These are phyloP conservation scores for Dactylellina parvicollis DNA, from an alignment of 2,329 filamentous ascomycete genomes.

Conservation along the genomic window DNA sequence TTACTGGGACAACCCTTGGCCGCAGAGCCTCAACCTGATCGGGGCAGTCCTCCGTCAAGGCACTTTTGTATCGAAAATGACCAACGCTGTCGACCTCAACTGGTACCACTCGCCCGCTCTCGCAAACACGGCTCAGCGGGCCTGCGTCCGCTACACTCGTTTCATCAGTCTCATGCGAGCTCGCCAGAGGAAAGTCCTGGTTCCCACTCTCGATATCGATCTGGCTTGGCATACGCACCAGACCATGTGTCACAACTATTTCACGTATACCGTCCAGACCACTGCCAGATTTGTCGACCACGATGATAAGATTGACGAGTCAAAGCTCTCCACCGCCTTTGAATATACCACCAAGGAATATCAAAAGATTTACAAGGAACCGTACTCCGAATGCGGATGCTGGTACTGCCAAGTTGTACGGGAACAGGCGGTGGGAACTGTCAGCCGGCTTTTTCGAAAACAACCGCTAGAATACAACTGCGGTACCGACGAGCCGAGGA, in stretches of 20 bases:
- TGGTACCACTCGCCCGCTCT: conserved; percentile 55
- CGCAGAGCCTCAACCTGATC: conserved; percentile 53
- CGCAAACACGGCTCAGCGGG: conserved; percentile 60
- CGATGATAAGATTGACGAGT: conserved; percentile 82
- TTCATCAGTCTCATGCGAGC: conserved; percentile 71
- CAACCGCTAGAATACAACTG: conserved; percentile 31
- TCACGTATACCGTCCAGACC: conserved; percentile 66
- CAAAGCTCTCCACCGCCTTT: conserved; percentile 72
- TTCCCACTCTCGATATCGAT: conserved; percentile 79
- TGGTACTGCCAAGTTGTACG: conserved; percentile 78
- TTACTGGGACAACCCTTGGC: conserved; percentile 72
- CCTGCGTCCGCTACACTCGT: conserved; percentile 63
- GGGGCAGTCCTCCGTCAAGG: conserved; percentile 56
- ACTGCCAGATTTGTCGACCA: conserved; percentile 75
- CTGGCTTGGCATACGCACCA: conserved; percentile 85
- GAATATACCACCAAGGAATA: conserved; percentile 78
- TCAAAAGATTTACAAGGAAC: conserved; percentile 70
- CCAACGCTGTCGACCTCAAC: conserved; percentile 54
- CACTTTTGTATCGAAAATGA: conserved; percentile 57
- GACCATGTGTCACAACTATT: conserved; percentile 73
- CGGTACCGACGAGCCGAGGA: conserved; percentile 32
- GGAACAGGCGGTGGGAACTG: conserved; percentile 33
- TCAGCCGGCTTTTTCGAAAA: conserved; percentile 25
- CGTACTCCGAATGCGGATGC: conserved; percentile 81
- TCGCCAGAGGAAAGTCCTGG: conserved; percentile 65